Conservation (phyloP, 148 eudicot species). For the Diospyros lotus region DNA sequence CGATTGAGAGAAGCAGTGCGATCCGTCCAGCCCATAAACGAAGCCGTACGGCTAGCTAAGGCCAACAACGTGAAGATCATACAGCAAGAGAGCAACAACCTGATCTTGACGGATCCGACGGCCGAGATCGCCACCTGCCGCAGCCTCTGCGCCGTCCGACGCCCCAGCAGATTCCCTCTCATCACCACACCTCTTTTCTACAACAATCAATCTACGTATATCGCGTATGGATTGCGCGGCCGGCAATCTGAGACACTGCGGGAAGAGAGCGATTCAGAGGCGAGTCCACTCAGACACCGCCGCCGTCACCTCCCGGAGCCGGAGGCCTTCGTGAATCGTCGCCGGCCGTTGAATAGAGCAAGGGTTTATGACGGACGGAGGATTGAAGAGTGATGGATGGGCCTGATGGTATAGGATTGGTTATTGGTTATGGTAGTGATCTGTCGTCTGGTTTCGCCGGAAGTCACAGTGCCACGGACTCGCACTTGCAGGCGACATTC, state of each 20-base stretch:
- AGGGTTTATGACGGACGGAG: no score
- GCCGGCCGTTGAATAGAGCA: no score
- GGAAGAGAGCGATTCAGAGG: not conserved
- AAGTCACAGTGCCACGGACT: no score
- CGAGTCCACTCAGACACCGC: not conserved
- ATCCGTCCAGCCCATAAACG: constrained; percentile 41
- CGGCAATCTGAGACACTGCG: not conserved
- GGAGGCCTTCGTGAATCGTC: no score
- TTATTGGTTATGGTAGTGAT: no score
- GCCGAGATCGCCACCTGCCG: constrained; percentile 40
- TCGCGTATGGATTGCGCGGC: not conserved
- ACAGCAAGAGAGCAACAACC: constrained; percentile 44
- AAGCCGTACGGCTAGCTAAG: constrained; percentile 31
- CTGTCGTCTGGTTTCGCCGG: no score
- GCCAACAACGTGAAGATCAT: constrained; percentile 34
- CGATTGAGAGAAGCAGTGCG: constrained; percentile 19
- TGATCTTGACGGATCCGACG: constrained; percentile 57
- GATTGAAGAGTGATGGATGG: no score
- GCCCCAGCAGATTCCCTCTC: constrained; percentile 53
- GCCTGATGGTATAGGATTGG: no score
- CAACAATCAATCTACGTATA: not conserved
- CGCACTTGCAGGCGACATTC: no score
- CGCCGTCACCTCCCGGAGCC: no score
- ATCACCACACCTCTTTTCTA: constrained; percentile 14
- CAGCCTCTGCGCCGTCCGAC: constrained; percentile 42